Evolutionary conservation across 345 rosid genomes (phyloP).

Genomic region (Ricinus communis): DNA sequence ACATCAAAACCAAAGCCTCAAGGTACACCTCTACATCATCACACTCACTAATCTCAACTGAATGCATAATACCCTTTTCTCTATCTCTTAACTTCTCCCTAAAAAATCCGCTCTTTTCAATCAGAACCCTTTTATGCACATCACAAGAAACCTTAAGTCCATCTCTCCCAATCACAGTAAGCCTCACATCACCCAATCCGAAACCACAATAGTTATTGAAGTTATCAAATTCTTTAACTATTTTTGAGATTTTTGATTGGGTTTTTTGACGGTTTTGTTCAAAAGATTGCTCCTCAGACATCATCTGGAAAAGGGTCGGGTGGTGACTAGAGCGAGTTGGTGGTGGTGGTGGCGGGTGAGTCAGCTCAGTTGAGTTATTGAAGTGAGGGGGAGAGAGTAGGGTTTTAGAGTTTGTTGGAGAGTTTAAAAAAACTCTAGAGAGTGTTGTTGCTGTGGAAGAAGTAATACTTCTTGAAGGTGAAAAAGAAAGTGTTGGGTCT

Average conservation of each 20-base stretch:
- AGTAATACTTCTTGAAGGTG: conserved; percentile 51
- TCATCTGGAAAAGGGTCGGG: conserved; percentile 86
- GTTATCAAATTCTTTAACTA: conserved; percentile 58
- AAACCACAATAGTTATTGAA: conserved; percentile 24
- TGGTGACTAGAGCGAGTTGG: conserved; percentile 27
- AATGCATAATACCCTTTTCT: conserved; percentile 55
- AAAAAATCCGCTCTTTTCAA: conserved; percentile 77
- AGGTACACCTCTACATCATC: conserved; percentile 91
- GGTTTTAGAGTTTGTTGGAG: conserved; percentile 40
- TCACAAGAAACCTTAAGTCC: conserved; percentile 29
- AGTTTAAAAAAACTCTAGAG: conserved; percentile 27
- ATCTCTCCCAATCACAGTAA: conserved; percentile 71
- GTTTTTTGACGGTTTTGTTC: conserved; percentile 46
- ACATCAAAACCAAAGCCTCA: conserved; percentile 86
- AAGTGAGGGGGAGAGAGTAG: conserved; percentile 41
- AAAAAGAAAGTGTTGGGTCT: conserved; percentile 62
- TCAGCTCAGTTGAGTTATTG: conserved; percentile 26
- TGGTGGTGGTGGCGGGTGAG: conserved; percentile 26
- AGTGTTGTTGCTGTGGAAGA: conserved; percentile 8
- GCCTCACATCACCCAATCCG: conserved; percentile 76
- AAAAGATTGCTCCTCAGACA: conserved; percentile 70
- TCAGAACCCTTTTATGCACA: conserved; percentile 45
- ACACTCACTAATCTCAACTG: conserved; percentile 90
- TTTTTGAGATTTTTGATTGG: conserved; percentile 56
- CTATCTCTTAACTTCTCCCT: conserved; percentile 63